A percentile compares a stretch with the other conserved stretches of the same genome.
Evolutionary conservation across 2,329 filamentous ascomycete species (phyloP).

Genomic region (Beauveria brongniartii): DNA sequence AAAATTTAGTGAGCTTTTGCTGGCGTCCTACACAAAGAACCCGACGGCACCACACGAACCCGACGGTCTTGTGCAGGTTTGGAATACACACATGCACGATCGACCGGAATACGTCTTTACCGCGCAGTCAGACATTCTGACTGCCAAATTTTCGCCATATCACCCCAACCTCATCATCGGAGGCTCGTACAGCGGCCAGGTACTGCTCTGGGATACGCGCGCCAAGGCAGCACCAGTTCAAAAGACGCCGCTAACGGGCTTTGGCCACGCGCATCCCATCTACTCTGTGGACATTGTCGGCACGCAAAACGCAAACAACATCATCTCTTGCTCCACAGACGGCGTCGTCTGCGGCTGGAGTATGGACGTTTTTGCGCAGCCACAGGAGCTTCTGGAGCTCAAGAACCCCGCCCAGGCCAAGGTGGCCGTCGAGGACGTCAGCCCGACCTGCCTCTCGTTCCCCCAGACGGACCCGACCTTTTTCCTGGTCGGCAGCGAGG

Average conservation of each 20-base stretch:
- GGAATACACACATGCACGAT: constrained; percentile 93
- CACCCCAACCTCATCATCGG: constrained; percentile 95
- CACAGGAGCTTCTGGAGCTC: constrained; percentile 87
- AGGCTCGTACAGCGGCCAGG: constrained; percentile 92
- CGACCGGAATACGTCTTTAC: constrained; percentile 95
- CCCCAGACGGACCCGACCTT: constrained; percentile 93
- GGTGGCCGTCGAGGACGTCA: constrained; percentile 74
- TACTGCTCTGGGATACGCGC: constrained; percentile 93
- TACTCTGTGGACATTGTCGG: constrained; percentile 94
- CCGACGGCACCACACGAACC: constrained; percentile 89
- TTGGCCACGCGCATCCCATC: constrained; percentile 91
- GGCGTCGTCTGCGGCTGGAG: constrained; percentile 96
- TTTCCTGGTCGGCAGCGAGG: constrained; percentile 93
- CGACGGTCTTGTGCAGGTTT: constrained; percentile 88
- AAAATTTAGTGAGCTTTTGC: constrained; percentile 86
- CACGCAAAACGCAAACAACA: constrained; percentile 98
- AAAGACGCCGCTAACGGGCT: constrained; percentile 90
- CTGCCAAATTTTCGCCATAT: constrained; percentile 96
- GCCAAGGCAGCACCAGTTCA: constrained; percentile 84
- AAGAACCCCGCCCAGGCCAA: constrained; percentile 78
- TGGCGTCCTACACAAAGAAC: constrained; percentile 96
- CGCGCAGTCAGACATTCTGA: constrained; percentile 88
- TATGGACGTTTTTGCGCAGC: constrained; percentile 94
- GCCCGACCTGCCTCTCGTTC: constrained; percentile 90
- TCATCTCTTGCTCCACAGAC: constrained; percentile 93